phyloP scores from a whole-genome alignment of 495 filamentous ascomycete species.

The Echria macrotheca region DNA sequence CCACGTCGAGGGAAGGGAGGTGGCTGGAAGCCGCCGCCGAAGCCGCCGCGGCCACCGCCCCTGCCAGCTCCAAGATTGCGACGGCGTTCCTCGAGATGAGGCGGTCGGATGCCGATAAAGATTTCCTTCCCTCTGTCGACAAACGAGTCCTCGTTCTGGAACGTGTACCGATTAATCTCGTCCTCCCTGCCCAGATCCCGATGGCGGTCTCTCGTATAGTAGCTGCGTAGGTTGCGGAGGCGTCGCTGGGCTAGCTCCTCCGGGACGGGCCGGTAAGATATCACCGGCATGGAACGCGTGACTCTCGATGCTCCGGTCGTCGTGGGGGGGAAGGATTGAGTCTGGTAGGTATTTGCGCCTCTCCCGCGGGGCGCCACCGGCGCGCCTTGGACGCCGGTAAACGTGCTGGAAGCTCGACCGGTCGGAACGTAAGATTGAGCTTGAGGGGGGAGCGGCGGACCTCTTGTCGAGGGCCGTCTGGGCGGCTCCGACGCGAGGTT shows the following conservation, averaged over 20 bases:
- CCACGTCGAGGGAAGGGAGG: constrained; percentile 5
- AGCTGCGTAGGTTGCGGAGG: constrained; percentile 56
- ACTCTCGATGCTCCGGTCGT: constrained; percentile 7
- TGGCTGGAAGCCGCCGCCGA: constrained; percentile 3
- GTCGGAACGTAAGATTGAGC: constrained; percentile 26
- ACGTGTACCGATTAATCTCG: constrained; percentile 61
- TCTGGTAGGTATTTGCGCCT: constrained; percentile 12
- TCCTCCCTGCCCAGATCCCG: constrained; percentile 56
- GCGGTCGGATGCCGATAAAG: constrained; percentile 50
- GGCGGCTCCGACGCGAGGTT: constrained; percentile 29
- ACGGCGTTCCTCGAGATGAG: constrained; percentile 35
- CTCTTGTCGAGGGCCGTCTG: constrained; percentile 9
- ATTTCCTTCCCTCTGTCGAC: constrained; percentile 75
- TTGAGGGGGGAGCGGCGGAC: constrained; percentile 18
- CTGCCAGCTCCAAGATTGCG: constrained; percentile 13
- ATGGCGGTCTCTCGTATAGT: constrained; percentile 43
- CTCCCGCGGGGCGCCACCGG: constrained; percentile 37
- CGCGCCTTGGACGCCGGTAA: constrained; percentile 35
- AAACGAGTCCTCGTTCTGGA: constrained; percentile 64
- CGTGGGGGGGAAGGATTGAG: neutral
- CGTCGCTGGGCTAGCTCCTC: constrained; percentile 54
- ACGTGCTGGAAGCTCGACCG: constrained; percentile 32
- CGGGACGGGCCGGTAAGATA: constrained; percentile 45
- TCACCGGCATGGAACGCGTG: constrained; percentile 30
- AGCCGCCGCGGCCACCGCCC: constrained; percentile 7